Percentiles rank a stretch among this genome's conserved stretches.
phyloP scores from a whole-genome alignment of 352 stramenopile species.

The Pythium vanterpoolii region DNA sequence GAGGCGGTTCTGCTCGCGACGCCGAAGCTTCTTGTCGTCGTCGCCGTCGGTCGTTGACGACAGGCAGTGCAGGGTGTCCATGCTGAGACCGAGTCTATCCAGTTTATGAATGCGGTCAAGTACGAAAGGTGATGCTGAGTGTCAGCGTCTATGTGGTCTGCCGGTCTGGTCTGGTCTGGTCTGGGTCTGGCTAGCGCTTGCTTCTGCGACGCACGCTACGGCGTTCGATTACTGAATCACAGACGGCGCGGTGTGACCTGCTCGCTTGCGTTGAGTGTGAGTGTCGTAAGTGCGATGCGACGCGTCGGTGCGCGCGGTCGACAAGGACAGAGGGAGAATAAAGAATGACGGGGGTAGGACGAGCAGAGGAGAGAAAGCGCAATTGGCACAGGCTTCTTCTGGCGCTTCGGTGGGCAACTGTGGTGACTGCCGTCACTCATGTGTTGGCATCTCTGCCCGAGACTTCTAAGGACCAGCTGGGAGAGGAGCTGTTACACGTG shows the following conservation, averaged over 20 bases:
- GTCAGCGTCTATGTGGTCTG: no score
- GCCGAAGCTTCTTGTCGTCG: slow-evolving; percentile 27
- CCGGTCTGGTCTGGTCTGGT: no score
- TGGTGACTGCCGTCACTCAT: not conserved
- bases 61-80: slow-evolving; percentile 8
- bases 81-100: not conserved
- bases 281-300: not conserved
- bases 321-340: not conserved
- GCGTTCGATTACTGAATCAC: not conserved
- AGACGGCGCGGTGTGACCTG: not conserved
- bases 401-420: not conserved
- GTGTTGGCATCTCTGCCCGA: not conserved
- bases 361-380: not conserved
- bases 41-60: not conserved
- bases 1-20: slow-evolving; percentile 36
- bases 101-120: no score
- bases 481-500: not conserved
- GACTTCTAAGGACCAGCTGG: slow-evolving; percentile 1
- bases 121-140: no score
- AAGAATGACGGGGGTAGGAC: not conserved
- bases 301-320: not conserved
- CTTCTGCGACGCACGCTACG: not conserved
- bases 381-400: not conserved
- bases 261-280: not conserved
- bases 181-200: not conserved